A percentile compares a stretch with the other conserved stretches of the same genome.
These are phyloP conservation scores for Fusarium solani-melongenae DNA, from an alignment of 2,329 filamentous ascomycete species.

Conservation along the genomic window DNA sequence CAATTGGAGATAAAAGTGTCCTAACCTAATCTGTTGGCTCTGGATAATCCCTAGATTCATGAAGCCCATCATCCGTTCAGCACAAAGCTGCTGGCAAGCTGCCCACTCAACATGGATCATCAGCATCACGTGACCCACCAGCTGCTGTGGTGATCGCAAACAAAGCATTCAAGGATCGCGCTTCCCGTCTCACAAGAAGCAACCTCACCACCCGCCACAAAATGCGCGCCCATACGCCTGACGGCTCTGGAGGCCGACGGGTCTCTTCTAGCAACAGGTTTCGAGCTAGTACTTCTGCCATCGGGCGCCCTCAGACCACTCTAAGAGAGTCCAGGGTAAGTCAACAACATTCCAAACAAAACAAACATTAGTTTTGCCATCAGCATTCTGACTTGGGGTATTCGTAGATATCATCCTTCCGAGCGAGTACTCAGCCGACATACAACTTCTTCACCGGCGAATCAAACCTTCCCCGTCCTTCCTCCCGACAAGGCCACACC, in stretches of 20 bases:
- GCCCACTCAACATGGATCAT: not conserved
- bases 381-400: constrained; percentile 4
- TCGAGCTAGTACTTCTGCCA: constrained; percentile 50
- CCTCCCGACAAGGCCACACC: constrained; percentile 54
- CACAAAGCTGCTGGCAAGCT: not conserved
- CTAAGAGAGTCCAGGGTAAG: constrained; percentile 54
- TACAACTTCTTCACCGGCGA: constrained; percentile 70
- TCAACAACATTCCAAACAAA: constrained; percentile 43
- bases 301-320: constrained; percentile 51
- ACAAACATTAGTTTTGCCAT: constrained; percentile 29
- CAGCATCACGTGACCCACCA: constrained; percentile 32
- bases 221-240: constrained; percentile 51
- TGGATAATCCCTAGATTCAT: not conserved
- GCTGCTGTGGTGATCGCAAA: constrained; percentile 39
- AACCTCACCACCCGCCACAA: constrained; percentile 4
- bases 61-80: not conserved
- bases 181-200: constrained; percentile 11
- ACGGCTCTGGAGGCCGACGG: constrained; percentile 44
- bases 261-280: constrained; percentile 47
- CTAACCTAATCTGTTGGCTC: not conserved
- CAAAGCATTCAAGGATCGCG: constrained; percentile 21
- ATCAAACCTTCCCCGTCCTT: constrained; percentile 52
- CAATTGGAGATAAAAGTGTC: not conserved
- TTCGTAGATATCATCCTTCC: constrained; percentile 58
- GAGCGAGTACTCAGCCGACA: constrained; percentile 62